phyloP scores from a whole-genome alignment of 495 filamentous ascomycete species.

The Penicillium crystallinum region DNA sequence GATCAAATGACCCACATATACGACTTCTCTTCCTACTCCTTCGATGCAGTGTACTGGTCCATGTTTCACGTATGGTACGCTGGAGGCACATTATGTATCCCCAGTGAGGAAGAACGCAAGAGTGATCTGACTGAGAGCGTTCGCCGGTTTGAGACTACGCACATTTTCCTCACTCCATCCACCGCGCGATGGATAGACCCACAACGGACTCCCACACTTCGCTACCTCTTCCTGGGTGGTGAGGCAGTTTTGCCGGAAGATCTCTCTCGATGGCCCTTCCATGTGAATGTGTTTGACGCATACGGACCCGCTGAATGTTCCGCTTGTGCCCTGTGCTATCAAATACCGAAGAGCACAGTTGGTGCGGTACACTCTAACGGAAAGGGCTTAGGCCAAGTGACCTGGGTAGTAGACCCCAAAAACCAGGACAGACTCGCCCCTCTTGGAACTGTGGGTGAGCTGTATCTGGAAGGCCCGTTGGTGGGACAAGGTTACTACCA shows the following conservation, averaged over 20 bases:
- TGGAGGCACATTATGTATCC: background rate
- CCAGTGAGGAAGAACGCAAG: background rate
- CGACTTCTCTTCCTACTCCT: background rate
- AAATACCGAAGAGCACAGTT: background rate
- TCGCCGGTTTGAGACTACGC: background rate
- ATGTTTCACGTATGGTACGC: background rate
- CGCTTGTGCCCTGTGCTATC: background rate
- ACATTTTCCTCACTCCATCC: background rate
- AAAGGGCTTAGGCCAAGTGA: too few species aligned
- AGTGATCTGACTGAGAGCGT: background rate
- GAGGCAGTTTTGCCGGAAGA: background rate
- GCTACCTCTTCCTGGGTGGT: background rate
- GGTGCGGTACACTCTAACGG: too few species aligned
- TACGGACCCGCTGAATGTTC: background rate
- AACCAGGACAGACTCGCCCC: background rate
- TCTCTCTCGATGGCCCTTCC: background rate
- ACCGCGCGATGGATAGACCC: background rate
- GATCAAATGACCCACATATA: background rate
- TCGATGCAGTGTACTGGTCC: background rate
- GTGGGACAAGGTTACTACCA: background rate
- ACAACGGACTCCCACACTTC: background rate
- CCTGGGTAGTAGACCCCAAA: background rate
- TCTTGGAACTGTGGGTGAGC: background rate
- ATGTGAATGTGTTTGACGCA: background rate
- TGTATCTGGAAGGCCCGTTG: background rate